Conservation (phyloP, 805 yeast genomes). For the Jamesozyma rosinii region DNA sequence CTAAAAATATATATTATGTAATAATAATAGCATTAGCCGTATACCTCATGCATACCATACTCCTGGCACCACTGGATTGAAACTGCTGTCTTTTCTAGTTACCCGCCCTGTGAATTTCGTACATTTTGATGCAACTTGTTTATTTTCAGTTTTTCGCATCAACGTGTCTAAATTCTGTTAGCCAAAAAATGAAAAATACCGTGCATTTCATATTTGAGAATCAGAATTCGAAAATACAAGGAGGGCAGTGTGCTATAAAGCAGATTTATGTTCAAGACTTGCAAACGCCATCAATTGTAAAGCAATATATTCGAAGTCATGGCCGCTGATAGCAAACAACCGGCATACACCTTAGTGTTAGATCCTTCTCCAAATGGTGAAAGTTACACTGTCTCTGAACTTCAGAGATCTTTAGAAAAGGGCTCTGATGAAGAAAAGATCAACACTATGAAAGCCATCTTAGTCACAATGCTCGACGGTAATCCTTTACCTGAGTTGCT, state of each 20-base stretch:
- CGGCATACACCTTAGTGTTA: slow-evolving; percentile 70
- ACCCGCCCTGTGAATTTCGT: background rate
- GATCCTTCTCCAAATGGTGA: slow-evolving; percentile 61
- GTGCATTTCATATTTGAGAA: background rate
- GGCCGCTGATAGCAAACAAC: slow-evolving; percentile 13
- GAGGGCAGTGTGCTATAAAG: background rate
- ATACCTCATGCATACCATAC: background rate
- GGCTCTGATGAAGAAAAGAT: slow-evolving; percentile 83
- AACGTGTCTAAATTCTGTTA: slow-evolving; percentile 1
- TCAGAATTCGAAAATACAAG: background rate
- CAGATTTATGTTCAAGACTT: background rate
- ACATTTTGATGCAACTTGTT: background rate
- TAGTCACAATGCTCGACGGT: slow-evolving; percentile 82
- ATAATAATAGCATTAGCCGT: background rate
- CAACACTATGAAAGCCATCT: slow-evolving; percentile 79
- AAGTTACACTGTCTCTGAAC: slow-evolving; percentile 57
- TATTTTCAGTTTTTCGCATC: background rate
- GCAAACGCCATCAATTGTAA: background rate
- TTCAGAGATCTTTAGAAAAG: slow-evolving; percentile 70
- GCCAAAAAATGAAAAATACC: background rate
- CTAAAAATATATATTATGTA: too few relatives aligned
- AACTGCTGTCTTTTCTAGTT: too few relatives aligned
- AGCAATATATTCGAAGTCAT: background rate
- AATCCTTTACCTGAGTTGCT: slow-evolving; percentile 85
- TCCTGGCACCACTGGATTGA: too few relatives aligned